Evolutionary conservation across 2,329 filamentous ascomycete species (phyloP).

Genomic region (Aspergillus sp.): DNA sequence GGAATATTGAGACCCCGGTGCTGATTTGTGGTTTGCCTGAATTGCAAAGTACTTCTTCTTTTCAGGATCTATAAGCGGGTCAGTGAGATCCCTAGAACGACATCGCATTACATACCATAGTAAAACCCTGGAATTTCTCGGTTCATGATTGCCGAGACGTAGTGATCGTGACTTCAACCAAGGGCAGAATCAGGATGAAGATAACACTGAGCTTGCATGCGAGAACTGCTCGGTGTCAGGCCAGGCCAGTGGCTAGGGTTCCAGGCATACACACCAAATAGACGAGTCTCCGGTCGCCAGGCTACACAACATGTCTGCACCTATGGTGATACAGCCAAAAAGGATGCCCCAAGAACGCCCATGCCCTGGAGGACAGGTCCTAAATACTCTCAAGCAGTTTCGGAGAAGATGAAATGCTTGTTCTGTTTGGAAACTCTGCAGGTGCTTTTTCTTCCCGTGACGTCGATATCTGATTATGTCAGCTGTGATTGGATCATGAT

Average conservation of each 20-base stretch:
- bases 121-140: slow-evolving; percentile 36
- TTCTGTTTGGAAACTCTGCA: slow-evolving; percentile 1
- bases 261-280: not conserved
- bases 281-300: not conserved
- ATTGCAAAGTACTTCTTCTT: slow-evolving; percentile 70
- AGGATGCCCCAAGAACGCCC: not conserved
- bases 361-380: not conserved
- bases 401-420: not conserved
- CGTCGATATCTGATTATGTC: slow-evolving; percentile 9
- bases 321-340: not conserved
- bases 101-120: slow-evolving; percentile 25
- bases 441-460: slow-evolving; percentile 5
- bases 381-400: not conserved
- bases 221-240: not conserved
- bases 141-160: slow-evolving; percentile 22
- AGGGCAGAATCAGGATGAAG: not conserved
- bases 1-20: slow-evolving; percentile 55
- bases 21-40: slow-evolving; percentile 54
- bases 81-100: slow-evolving; percentile 1
- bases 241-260: not conserved
- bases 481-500: not conserved
- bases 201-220: not conserved
- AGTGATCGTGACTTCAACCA: not conserved
- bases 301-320: not conserved
- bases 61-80: slow-evolving; percentile 36